Base-by-base conservation (phyloP, 192 early-diverging fungal genomes). In the Gigaspora rosea region DNA sequence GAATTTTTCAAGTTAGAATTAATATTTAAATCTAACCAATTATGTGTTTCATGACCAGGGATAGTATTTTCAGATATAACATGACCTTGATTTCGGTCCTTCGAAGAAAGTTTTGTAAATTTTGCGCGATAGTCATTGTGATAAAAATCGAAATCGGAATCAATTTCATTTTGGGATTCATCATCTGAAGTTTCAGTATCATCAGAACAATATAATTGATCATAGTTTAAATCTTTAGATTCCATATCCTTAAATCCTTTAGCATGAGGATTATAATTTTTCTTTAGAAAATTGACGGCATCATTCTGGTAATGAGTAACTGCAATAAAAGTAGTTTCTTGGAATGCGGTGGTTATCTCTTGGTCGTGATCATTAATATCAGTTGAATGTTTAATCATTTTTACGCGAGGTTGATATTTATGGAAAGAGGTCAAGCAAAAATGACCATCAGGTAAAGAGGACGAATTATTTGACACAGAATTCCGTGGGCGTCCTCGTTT, bases 261-360 rank as follows among this genome's bases (percentile, higher is more conserved):
- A n/a, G 88, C 88, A 56, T 90, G 88, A 12, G 88, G 88, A 50
- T 90, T 90, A 56, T 78, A 73, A 61, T 79, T 79, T 73, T 90
- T 90, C 73, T 90, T 90, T 10, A 90, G 59, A 22, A 66, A 73
- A 59, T 90, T 90, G 8, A 90, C 87, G 10, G 78, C 78, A 58
- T 79, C 58, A 78, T 87, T 90, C 51, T 90, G 89, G 66, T 90
- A 90, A 57, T 90, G 89, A 20, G 89, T 90, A 2, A 90, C 87
- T 12, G 89, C 89, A 20, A 90, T 79, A 56, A 90, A 90, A 1
- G 22, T 77, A 2, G 88, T 90, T 36, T 80, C 77, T 3, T 88
- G 79, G 41, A 84, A 90, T 0, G 67, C 62, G 52, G 78, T 84
- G 4, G 77, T 77, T 0, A 61, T 70, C 12, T 75, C 76, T 11